A percentile compares a stretch with the other conserved stretches of the same genome.
Evolutionary conservation across 805 yeast species (phyloP).

Genomic region (Candida bentonensis): DNA sequence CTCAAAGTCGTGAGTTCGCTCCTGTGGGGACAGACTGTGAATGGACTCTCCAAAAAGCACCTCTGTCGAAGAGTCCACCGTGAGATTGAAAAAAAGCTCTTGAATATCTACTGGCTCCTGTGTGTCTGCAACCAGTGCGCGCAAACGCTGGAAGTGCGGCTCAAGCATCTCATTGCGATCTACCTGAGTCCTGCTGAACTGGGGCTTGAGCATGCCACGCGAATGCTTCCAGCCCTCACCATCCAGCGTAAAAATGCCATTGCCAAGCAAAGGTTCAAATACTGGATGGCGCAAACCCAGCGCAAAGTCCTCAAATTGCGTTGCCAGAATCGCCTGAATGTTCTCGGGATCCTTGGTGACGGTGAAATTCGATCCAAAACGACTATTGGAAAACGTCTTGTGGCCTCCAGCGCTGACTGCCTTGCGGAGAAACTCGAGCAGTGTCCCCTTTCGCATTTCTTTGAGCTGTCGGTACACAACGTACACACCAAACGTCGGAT

Average conservation of each 20-base stretch:
- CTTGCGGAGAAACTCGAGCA: no score
- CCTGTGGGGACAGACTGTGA: slow-evolving; percentile 10
- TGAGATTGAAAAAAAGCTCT: slow-evolving; percentile 17
- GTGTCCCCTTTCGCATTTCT: no score
- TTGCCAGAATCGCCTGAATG: slow-evolving; percentile 20
- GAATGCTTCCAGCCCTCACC: slow-evolving; percentile 24
- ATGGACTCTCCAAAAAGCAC: slow-evolving; percentile 22
- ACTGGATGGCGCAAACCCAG: slow-evolving; percentile 17
- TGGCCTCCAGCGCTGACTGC: no score
- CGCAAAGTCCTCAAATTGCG: slow-evolving; percentile 19
- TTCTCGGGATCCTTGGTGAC: slow-evolving; percentile 21
- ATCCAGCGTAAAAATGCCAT: slow-evolving; percentile 23
- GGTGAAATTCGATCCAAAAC: not conserved
- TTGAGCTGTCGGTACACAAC: no score
- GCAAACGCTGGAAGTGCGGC: slow-evolving; percentile 12
- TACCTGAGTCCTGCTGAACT: slow-evolving; percentile 17
- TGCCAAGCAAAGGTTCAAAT: slow-evolving; percentile 18
- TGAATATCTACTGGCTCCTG: slow-evolving; percentile 15
- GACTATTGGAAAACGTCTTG: not conserved
- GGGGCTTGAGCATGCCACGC: slow-evolving; percentile 22
- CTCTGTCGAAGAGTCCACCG: slow-evolving; percentile 23
- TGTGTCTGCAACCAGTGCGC: slow-evolving; percentile 5
- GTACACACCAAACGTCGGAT: no score
- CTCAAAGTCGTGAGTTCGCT: slow-evolving; percentile 7
- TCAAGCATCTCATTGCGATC: slow-evolving; percentile 13